Conservation (phyloP, 176 grass and related monocot genomes). For the Avena insularis region DNA sequence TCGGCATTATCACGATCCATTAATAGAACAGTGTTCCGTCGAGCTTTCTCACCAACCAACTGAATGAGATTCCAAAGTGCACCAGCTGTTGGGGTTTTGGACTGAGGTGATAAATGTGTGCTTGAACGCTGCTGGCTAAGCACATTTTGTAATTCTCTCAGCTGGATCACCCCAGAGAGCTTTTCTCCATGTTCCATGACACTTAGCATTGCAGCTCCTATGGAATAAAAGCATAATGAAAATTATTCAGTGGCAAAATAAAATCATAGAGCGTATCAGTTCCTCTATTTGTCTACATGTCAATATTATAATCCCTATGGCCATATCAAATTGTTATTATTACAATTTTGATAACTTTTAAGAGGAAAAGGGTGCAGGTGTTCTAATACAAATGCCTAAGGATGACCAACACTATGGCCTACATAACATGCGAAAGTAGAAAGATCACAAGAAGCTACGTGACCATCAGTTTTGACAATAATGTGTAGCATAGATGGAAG, state of each 20-base stretch:
- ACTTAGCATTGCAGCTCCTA: constrained; percentile 82
- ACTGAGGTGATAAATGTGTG: constrained; percentile 55
- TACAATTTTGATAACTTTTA: not conserved
- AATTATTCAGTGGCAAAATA: not conserved
- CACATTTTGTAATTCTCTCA: constrained; percentile 86
- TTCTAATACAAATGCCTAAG: constrained; percentile 24
- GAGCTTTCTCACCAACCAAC: constrained; percentile 94
- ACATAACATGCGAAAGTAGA: not conserved
- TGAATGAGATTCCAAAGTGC: constrained; percentile 93
- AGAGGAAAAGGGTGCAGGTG: not conserved
- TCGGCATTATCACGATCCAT: constrained; percentile 99
- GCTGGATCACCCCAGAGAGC: constrained; percentile 84
- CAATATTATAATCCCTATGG: not conserved
- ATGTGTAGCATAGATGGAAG: constrained; percentile 29
- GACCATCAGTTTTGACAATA: constrained; percentile 10
- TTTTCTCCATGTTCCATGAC: constrained; percentile 99
- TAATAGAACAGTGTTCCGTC: constrained; percentile 88
- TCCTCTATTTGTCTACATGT: not conserved
- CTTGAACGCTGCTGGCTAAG: constrained; percentile 65
- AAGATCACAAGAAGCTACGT: not conserved
- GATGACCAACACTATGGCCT: not conserved
- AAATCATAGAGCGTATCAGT: constrained; percentile 15
- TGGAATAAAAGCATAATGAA: constrained; percentile 32
- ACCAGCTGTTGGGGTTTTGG: constrained; percentile 55
- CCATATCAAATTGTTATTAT: not conserved